Percentiles rank a stretch among this genome's conserved stretches.
These are phyloP conservation scores for Hirsutella thompsonii DNA, from an alignment of 2,329 filamentous ascomycete species.

Conservation along the genomic window DNA sequence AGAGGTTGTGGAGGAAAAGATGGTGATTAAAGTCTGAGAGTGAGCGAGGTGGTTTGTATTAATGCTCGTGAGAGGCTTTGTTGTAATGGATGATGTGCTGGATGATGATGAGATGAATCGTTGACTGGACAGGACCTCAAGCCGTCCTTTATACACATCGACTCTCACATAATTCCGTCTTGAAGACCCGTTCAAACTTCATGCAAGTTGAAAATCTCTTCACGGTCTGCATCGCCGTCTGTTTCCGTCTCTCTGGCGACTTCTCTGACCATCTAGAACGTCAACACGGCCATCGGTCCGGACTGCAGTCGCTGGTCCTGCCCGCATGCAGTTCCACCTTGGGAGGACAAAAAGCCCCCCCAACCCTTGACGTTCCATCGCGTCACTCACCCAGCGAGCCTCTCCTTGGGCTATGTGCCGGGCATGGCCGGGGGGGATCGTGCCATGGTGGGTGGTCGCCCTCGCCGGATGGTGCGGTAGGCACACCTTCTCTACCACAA, in stretches of 20 bases:
- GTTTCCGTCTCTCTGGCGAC: not conserved
- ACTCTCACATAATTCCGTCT: not conserved
- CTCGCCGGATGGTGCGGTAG: too few species aligned
- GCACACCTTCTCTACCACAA: too few species aligned
- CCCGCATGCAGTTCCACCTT: conserved; percentile 1
- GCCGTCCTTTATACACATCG: not conserved
- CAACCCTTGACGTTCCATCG: not conserved
- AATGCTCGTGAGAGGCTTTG: not conserved
- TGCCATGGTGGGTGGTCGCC: too few species aligned
- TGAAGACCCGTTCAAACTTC: not conserved
- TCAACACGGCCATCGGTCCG: conserved; percentile 6
- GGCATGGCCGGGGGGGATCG: not conserved
- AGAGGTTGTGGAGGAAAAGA: not conserved
- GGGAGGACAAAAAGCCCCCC: not conserved
- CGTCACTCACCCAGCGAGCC: not conserved
- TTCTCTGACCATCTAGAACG: not conserved
- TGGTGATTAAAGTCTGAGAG: not conserved
- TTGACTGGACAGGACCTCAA: not conserved
- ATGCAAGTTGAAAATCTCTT: not conserved
- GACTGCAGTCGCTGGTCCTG: conserved; percentile 1
- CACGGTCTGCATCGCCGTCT: not conserved
- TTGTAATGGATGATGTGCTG: not conserved
- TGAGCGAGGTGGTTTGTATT: not conserved
- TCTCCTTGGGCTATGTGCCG: not conserved
- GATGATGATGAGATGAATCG: not conserved